A percentile compares a stretch with the other conserved stretches of the same genome.
Evolutionary conservation across 352 stramenopile species (phyloP).

Genomic region (Globisporangium ultimum): DNA sequence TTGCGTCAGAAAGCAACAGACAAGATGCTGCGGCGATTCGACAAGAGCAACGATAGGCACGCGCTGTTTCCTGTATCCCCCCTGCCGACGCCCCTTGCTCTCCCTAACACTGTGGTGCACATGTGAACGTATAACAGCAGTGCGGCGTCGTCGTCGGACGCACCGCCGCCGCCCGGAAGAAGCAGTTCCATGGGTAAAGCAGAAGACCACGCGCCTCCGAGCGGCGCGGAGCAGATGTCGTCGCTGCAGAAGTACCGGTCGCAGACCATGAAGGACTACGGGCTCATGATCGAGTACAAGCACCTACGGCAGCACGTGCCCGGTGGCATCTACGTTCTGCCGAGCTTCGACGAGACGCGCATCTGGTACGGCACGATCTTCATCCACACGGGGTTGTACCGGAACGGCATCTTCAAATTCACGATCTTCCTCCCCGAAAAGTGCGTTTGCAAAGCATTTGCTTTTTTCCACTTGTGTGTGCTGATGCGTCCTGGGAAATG

Average conservation of each 20-base stretch:
- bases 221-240: constrained; percentile 59
- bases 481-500: neutral
- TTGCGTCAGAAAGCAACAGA: constrained; percentile 8
- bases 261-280: constrained; percentile 93
- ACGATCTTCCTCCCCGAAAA: constrained; percentile 78
- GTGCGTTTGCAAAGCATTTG: constrained; percentile 22
- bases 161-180: neutral
- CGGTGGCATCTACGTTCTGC: constrained; percentile 94
- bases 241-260: constrained; percentile 82
- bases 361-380: constrained; percentile 96
- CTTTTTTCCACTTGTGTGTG: neutral
- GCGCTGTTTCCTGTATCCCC: neutral
- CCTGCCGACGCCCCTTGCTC: neutral
- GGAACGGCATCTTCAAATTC: constrained; percentile 98
- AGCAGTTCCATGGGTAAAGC: neutral
- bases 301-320: constrained; percentile 93
- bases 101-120: neutral
- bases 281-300: constrained; percentile 98
- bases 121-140: too few relatives aligned
- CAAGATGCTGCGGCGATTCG: constrained; percentile 62
- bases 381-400: constrained; percentile 92
- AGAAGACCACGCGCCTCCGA: constrained; percentile 16
- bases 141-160: constrained; percentile 2
- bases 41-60: constrained; percentile 38
- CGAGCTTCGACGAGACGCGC: constrained; percentile 89